Base-by-base conservation (phyloP, 2,329 filamentous ascomycete genomes). In the Aureobasidium lini region DNA sequence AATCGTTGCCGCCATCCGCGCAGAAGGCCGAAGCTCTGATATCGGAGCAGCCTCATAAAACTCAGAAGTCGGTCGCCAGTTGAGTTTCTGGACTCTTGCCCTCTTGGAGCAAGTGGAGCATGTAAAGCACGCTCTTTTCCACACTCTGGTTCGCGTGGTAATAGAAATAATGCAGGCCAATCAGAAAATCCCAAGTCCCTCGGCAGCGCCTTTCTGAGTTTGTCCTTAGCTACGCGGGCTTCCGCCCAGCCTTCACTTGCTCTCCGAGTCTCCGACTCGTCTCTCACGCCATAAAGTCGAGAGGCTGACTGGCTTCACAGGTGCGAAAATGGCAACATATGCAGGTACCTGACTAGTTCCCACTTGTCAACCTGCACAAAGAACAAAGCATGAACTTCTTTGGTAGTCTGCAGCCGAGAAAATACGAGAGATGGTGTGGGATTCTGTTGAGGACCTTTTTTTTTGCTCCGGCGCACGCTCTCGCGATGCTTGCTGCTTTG, bases 1-100 rank as follows among this genome's bases (percentile, higher is more conserved):
- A 52, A 54, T 54, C 50, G 29, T 23, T 54, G 50, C 50, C 50
- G 50, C 50, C 23, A 39, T 40, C 34, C 48, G 48, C 48, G 13
- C 34, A 40, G n/a, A 7, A 31, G 16, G 23, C 15, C 34, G 10
- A 31, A 36, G 48, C 18, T 4, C 43, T 4, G 11, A 11, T 18
- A 7, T 28, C 40, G 13, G 3, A 16, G 23, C 48, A 34, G 23
- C 34, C 34, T 52, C 48, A 31, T 31, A 7, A 9, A 43, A 37
- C 3, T 54, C 46, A 7, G 10, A 43, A 37, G 7, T 54, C 16
- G 28, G 10, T 46, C 28, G n/a, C n/a, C 15, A 18, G 9, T 43
- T 42, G 29, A 34, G 39, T 54, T 54, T 43, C 36, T 52, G 18
- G 48, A 40, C 18, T 39, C 13, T 52, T 52, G 36, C 48, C 48